A percentile compares a stretch with the other conserved stretches of the same genome.
Conservation (phyloP, 2,329 filamentous ascomycete genomes). For the Pseudofabraea citricarpa region DNA sequence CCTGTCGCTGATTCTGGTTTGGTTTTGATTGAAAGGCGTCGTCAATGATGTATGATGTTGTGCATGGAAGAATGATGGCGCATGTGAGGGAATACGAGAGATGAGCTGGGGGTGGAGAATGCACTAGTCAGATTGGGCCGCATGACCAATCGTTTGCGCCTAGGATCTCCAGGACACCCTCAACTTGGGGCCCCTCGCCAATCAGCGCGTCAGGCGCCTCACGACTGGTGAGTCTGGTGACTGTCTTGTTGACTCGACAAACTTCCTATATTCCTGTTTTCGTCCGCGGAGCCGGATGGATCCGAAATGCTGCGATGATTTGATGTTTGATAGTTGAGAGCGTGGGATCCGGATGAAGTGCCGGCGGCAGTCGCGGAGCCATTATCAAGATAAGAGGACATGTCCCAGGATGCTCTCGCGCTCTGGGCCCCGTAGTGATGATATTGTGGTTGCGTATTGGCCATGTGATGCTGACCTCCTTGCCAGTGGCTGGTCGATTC, state of each 20-base stretch:
- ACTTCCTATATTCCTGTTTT: slow-evolving; percentile 18
- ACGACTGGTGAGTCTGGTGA: slow-evolving; percentile 27
- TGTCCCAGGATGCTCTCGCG: slow-evolving; percentile 26
- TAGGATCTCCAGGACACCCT: slow-evolving; percentile 23
- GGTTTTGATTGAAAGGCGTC: neutral
- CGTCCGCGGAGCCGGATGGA: slow-evolving; percentile 15
- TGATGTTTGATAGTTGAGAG: slow-evolving; percentile 15
- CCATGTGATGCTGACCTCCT: slow-evolving; percentile 22
- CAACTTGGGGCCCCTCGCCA: slow-evolving; percentile 11
- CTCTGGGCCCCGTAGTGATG: slow-evolving; percentile 14
- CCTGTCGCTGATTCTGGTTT: no score
- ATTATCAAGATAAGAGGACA: slow-evolving; percentile 26
- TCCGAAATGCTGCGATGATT: slow-evolving; percentile 17
- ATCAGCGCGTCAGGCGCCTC: slow-evolving; percentile 13
- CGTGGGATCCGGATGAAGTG: slow-evolving; percentile 15
- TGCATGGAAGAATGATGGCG: neutral
- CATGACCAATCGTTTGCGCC: slow-evolving; percentile 23
- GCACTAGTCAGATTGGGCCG: slow-evolving; percentile 15
- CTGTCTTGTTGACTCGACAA: slow-evolving; percentile 18
- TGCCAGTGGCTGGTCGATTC: slow-evolving; percentile 22
- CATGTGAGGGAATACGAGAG: slow-evolving; percentile 15
- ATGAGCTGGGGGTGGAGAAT: slow-evolving; percentile 7
- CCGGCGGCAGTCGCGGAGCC: slow-evolving; percentile 22
- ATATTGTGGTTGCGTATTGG: slow-evolving; percentile 18
- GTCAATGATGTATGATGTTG: slow-evolving; percentile 1